Evolutionary conservation across 108 stramenopile genomes (phyloP).

Genomic region (Skeletonema menzelii): DNA sequence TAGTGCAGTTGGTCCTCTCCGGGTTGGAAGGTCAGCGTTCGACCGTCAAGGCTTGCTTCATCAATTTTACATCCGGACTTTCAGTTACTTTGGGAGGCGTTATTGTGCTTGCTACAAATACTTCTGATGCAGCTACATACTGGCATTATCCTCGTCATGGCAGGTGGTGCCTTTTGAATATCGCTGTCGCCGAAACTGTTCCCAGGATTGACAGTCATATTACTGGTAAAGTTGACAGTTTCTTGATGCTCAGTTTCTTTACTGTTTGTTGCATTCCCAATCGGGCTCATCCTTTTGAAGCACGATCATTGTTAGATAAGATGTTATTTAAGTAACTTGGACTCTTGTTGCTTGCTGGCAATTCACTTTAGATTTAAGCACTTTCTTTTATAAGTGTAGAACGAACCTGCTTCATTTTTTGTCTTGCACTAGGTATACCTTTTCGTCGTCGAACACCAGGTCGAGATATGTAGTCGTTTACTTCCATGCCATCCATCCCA

Average conservation of each 20-base stretch:
- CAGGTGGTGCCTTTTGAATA: constrained; percentile 24
- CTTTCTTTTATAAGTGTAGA: neutral
- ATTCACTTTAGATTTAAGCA: neutral
- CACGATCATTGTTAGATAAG: constrained; percentile 30
- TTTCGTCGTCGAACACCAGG: constrained; percentile 41
- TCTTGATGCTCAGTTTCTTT: constrained; percentile 10
- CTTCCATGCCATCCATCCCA: constrained; percentile 16
- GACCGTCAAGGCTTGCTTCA: constrained; percentile 1
- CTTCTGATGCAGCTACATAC: neutral
- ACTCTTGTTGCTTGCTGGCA: neutral
- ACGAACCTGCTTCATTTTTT: constrained; percentile 16
- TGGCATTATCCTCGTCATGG: constrained; percentile 24
- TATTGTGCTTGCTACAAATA: neutral
- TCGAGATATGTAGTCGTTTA: constrained; percentile 21
- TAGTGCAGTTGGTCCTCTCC: too few relatives aligned
- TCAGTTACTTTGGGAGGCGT: constrained; percentile 13
- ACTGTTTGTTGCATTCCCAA: constrained; percentile 18
- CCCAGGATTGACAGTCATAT: neutral
- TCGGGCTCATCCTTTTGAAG: constrained; percentile 40
- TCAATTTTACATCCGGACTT: constrained; percentile 25
- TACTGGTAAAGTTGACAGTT: neutral
- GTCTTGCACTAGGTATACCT: constrained; percentile 23
- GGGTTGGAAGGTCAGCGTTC: too few relatives aligned
- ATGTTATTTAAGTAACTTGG: neutral
- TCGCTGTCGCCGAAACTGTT: constrained; percentile 13